Base-by-base conservation (phyloP, 2,329 filamentous ascomycete species). In the Sporothrix luriei region DNA sequence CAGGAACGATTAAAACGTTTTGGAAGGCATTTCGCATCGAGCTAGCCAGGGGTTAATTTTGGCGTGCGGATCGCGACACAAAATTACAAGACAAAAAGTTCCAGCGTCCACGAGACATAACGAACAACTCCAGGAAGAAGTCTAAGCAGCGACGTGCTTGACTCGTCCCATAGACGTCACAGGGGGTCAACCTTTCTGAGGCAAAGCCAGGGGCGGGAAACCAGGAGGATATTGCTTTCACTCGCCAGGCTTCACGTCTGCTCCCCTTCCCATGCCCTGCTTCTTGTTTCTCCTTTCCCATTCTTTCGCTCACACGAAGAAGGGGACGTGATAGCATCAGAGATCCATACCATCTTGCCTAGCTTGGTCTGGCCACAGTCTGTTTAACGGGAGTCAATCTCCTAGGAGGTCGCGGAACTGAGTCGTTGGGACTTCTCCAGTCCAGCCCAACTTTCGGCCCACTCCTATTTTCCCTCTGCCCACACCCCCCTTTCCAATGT, bases 1-100 rank as follows among this genome's bases (percentile, higher is more conserved):
- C 51, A 70, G 68, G 68, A 57, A 66, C 61, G 66, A 70, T 70
- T 54, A 51, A 69, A 70, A 72, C 68, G 70, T 67, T 72, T 68
- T 68, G 54, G 26, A 66, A 59, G 19, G 67, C n/a, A 24, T 26
- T 43, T 40, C 40, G 52, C 19, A 51, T 33, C 19, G 40, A 55
- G 51, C 68, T 54, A 66, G 70, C 64, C 62, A 64, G 62, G 67
- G 68, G 26, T 52, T 38, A 38, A 65, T 46, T 26, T 33, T 48
- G 5, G 10, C 10, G 40, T 43, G 40, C 40, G 40, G 11, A 19
- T 62, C 57, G 57, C 61, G 65, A 40, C 24, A 61, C 26, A 40
- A n/a, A n/a, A n/a, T n/a, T 40, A 49, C 48, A 43, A 68, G 26
- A 26, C 55, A 52, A 21, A 13, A 43, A 33, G 43, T 48, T 14